Evolutionary conservation across 345 rosid species (phyloP), one percentile per base, ranked within the genome.

Genomic region (Psidium friedrichsthalianum): DNA sequence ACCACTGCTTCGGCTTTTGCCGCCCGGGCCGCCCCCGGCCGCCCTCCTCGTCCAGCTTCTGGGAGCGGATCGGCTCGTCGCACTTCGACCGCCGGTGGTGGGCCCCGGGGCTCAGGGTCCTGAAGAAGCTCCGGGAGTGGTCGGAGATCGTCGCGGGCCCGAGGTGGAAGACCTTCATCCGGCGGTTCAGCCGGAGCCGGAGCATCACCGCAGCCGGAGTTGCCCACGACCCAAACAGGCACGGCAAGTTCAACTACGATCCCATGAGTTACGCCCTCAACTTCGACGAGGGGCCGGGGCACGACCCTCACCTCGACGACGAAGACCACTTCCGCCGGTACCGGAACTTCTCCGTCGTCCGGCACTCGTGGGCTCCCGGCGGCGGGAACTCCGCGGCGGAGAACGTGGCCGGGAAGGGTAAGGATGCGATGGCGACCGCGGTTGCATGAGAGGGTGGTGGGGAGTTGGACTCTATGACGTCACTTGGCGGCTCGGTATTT

Each of bases 61-160:
- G 98, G 99, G 91, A 91, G 83, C 90, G 92, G 40, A 80, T 91
- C 88, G 87, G 91, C 40, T 88, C 91, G 11, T 55, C 89, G 36
- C 84, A 56, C 21, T 44, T 87, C 56, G 90, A 91, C 29, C 85
- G 78, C 21, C 88, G 80, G 78, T 93, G 98, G 92, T 95, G 98
- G 99, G 61, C 88, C 8, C 90, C 90, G 4, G 93, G 95, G 5
- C 86, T 92, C 25, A 54, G 86, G 58, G 91, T 94, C 58, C 74
- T 94, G 74, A 61, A 81, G 86, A 94, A 91, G 91, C 53, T 95
- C 56, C 94, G 99, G 9, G 97, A 94, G 89, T 97, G 98, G 99
- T 96, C 99, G 2, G 99, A 96, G 91, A 87, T 97, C 93, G 94
- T 92, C 9, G 99, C 98, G 24, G 99, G 99, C 2, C 99, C 99